Evolutionary conservation across 257 asterid genomes (phyloP).

Genomic region (Eucommia ulmoides): DNA sequence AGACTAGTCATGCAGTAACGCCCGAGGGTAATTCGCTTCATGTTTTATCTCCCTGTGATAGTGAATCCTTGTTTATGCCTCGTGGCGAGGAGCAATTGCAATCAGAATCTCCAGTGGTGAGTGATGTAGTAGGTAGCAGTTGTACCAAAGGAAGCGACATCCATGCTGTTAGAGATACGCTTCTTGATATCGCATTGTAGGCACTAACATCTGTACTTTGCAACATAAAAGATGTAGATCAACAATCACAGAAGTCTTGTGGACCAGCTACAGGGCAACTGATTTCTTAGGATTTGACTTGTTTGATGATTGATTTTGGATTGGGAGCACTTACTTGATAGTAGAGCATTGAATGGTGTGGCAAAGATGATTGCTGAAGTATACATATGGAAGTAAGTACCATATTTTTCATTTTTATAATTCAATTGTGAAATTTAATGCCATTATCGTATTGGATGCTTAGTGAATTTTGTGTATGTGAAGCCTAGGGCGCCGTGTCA

Average conservation of each 20-base stretch:
- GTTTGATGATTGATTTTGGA: neutral
- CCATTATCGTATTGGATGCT: too few species aligned
- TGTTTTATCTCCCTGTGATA: conserved; percentile 11
- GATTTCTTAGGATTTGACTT: neutral
- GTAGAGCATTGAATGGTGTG: neutral
- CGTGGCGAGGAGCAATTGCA: conserved; percentile 15
- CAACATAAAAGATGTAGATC: too few species aligned
- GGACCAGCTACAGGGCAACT: too few species aligned
- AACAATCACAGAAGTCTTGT: too few species aligned
- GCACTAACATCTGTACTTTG: too few species aligned
- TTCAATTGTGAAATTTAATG: too few species aligned
- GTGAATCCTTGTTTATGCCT: conserved; percentile 19
- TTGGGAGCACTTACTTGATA: neutral
- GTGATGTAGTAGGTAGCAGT: conserved; percentile 6
- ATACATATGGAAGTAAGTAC: too few species aligned
- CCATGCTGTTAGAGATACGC: conserved; percentile 54
- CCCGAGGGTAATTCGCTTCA: conserved; percentile 18
- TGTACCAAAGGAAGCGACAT: conserved; percentile 39
- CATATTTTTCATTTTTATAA: too few species aligned
- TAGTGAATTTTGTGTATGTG: too few species aligned
- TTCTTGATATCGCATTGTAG: conserved; percentile 67
- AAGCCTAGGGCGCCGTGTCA: too few species aligned
- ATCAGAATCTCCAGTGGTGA: neutral
- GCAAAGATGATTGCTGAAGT: neutral
- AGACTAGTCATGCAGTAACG: conserved; percentile 26